These are phyloP conservation scores for Cladorrhinum samala DNA, from an alignment of 495 filamentous ascomycete genomes.

Conservation along the genomic window DNA sequence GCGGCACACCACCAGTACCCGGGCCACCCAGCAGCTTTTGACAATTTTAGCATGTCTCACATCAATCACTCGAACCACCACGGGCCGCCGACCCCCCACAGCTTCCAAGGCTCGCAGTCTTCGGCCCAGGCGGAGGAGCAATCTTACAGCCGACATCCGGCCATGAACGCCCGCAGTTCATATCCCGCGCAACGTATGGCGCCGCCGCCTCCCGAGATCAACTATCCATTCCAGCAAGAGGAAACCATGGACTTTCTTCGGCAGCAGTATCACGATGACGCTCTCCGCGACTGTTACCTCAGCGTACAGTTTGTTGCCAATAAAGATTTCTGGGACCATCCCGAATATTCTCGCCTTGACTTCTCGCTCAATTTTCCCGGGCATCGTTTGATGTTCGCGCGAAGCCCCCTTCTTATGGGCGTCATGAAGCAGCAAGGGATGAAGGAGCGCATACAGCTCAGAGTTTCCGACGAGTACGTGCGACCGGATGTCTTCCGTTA, in stretches of 20 bases:
- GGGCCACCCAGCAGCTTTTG: slow-evolving; percentile 27
- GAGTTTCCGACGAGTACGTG: slow-evolving; percentile 42
- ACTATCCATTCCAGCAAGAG: too few relatives aligned
- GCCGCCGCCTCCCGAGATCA: too few relatives aligned
- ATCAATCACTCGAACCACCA: too few relatives aligned
- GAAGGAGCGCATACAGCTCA: slow-evolving; percentile 31
- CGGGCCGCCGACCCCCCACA: slow-evolving; percentile 46
- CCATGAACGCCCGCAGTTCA: slow-evolving; percentile 14
- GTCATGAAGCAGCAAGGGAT: slow-evolving; percentile 17
- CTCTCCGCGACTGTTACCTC: slow-evolving; percentile 45
- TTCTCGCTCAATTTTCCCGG: slow-evolving; percentile 36
- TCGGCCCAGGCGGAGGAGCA: slow-evolving; percentile 35
- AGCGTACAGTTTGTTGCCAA: slow-evolving; percentile 38
- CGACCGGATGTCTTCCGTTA: slow-evolving; percentile 43
- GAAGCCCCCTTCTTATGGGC: slow-evolving; percentile 36
- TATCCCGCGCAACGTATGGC: slow-evolving; percentile 9
- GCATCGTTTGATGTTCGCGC: slow-evolving; percentile 48
- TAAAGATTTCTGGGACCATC: slow-evolving; percentile 38
- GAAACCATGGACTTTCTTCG: slow-evolving; percentile 28
- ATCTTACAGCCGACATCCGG: slow-evolving; percentile 22
- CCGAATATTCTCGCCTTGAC: slow-evolving; percentile 32
- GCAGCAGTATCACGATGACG: slow-evolving; percentile 19
- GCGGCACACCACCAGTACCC: too few relatives aligned
- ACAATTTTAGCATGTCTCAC: too few relatives aligned
- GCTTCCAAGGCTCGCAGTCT: slow-evolving; percentile 49